Evolutionary conservation across 1,284 basidiomycete genomes (phyloP).

Genomic region (Peniophora sp.): DNA sequence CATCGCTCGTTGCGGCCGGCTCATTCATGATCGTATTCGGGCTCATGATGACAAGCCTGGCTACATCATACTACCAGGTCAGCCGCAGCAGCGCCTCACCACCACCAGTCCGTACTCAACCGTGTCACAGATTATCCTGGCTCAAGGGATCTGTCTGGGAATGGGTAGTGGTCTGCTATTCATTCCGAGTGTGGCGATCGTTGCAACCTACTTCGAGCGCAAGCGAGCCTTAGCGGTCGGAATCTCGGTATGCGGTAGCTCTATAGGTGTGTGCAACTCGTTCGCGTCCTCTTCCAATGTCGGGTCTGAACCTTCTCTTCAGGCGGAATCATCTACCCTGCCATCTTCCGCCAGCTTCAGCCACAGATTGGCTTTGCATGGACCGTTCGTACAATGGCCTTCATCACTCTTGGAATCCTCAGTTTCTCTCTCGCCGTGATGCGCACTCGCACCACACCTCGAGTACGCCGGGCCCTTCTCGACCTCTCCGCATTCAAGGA

Average conservation of each 20-base stretch:
- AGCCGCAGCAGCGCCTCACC: constrained; percentile 42
- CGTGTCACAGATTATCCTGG: constrained; percentile 33
- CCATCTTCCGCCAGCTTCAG: constrained; percentile 15
- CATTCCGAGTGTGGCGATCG: constrained; percentile 9
- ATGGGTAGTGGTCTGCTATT: constrained; percentile 52
- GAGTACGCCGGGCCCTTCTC: constrained; percentile 13
- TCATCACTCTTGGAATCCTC: constrained; percentile 11
- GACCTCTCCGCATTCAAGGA: constrained; percentile 7
- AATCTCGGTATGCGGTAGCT: constrained; percentile 11
- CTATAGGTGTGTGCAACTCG: constrained; percentile 32
- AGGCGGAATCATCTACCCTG: constrained; percentile 19
- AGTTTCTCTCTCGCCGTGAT: constrained; percentile 33
- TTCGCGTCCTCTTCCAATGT: not conserved
- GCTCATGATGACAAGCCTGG: constrained; percentile 46
- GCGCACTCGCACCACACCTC: constrained; percentile 22
- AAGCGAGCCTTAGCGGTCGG: constrained; percentile 17
- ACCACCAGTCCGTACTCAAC: no score
- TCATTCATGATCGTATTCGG: constrained; percentile 26
- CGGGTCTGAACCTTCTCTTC: not conserved
- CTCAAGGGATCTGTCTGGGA: constrained; percentile 53
- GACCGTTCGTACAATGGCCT: constrained; percentile 17
- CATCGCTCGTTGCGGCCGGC: constrained; percentile 8
- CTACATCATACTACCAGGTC: constrained; percentile 41
- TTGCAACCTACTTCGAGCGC: constrained; percentile 10
- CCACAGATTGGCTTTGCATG: constrained; percentile 17